Evolutionary conservation across 805 yeast species (phyloP), one percentile per base, ranked within the genome.

Genomic region (Metschnikowia koreensis): DNA sequence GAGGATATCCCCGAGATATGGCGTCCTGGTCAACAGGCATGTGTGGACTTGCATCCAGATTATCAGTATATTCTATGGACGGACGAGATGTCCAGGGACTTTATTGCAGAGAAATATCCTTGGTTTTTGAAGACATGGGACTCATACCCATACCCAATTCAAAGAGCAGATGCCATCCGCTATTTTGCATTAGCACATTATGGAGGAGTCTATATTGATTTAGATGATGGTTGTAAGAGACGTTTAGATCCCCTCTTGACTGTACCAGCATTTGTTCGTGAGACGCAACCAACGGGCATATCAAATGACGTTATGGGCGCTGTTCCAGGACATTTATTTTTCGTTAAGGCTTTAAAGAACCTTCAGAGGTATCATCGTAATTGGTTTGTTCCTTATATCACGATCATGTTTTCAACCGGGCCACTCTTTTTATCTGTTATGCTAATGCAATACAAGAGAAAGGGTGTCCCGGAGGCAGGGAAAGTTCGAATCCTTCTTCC

Each of bases 231-330:
- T 7, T 90, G 97, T 68, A 81, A 81, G 58, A 76, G 91, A 54
- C 78, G 80, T 54, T 73, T 92, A 57, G 97, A 91, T 65, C 96
- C 96, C 0, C 71, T 92, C 51, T 77, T 91, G 52, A 79, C 86
- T 1, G 87, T 83, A 6, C 92, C 96, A 0, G 96, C 96, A 1
- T 89, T 89, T 73, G 90, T 88, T 12, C 77, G 97, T 57, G 88
- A 89, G 64, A 91, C 97, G 1, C 70, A 81, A 6, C 97, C 97
- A 27, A 87, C 96, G 0, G 97, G 97, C 47, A 82, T 92, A 39
- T 88, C 96, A 5, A 92, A 92, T 67, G 97, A 91, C 66, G 91
- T 91, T 13, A 87, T 92, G 96, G 97, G 96, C 10, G 74, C 93
- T 3, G 85, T 87, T 11, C 96, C 96, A 34, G 74, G 77, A 45